Evolutionary conservation across 2,329 filamentous ascomycete genomes (phyloP).

Genomic region (Pseudopithomyces maydicus): DNA sequence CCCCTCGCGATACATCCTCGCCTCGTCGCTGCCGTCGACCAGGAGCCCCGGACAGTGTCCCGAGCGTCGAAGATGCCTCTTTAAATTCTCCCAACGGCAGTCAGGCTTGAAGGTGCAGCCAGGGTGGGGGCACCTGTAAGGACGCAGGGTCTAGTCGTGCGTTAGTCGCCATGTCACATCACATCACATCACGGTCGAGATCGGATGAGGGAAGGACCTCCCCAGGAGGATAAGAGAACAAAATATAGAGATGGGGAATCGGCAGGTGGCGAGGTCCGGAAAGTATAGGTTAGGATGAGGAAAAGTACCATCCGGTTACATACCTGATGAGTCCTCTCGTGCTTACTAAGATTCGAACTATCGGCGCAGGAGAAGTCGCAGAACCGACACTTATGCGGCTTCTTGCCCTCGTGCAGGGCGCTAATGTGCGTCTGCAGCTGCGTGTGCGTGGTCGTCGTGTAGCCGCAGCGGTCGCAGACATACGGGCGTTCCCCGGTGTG

Average conservation of each 20-base stretch:
- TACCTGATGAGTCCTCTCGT: slow-evolving; percentile 45
- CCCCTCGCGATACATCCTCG: slow-evolving; percentile 39
- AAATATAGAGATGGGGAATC: too few species aligned
- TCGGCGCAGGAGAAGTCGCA: slow-evolving; percentile 47
- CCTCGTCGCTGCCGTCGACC: slow-evolving; percentile 37
- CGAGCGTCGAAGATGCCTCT: slow-evolving; percentile 43
- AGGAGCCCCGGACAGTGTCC: slow-evolving; percentile 43
- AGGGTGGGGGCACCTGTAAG: slow-evolving; percentile 42
- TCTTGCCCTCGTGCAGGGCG: slow-evolving; percentile 43
- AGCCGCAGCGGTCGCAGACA: slow-evolving; percentile 42
- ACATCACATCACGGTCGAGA: too few species aligned
- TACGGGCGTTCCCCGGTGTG: slow-evolving; percentile 45
- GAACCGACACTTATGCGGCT: slow-evolving; percentile 44
- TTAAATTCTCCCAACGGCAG: slow-evolving; percentile 47
- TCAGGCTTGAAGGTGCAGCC: slow-evolving; percentile 46
- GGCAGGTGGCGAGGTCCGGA: too few species aligned
- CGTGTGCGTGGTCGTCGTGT: slow-evolving; percentile 46
- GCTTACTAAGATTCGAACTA: slow-evolving; percentile 43
- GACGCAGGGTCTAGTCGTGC: slow-evolving; percentile 36
- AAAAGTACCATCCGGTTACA: too few species aligned
- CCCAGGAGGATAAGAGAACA: too few species aligned
- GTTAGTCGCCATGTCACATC: too few species aligned
- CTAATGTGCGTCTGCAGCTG: slow-evolving; percentile 46
- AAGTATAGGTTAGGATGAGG: neutral
- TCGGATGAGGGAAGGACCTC: too few species aligned